Evolutionary conservation across 2,329 filamentous ascomycete species (phyloP), one percentile per base, ranked within the genome.

Genomic region (Colletotrichum costaricense): DNA sequence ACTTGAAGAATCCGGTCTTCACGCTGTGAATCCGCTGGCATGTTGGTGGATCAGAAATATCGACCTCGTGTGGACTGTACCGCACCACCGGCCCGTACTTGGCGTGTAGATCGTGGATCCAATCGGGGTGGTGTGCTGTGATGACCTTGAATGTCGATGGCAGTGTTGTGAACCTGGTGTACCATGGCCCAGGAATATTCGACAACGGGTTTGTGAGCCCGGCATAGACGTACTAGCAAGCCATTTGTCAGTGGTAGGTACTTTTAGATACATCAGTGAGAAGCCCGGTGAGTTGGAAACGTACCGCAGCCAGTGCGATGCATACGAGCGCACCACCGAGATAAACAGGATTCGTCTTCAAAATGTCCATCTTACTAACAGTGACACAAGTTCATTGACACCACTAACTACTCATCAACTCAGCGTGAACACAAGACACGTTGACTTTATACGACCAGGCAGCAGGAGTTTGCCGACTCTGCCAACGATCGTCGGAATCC

Each of bases 1-100:
- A 62, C 33, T 73, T 73, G 14, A 67, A 16, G 2, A 73, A 73
- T 5, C 56, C 62, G 0, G 60, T 69, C 38, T 72, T 67, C 5
- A 63, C 68, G 11, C 67, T 57, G 49, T 71, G 56, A 82, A 89
- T 55, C 82, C 65, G 69, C 46, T 77, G 78, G 52, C 77, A 66
- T 55, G 72, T 75, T 8, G 73, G 64, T 7, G 78, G 33, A 14
- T 79, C 75, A 12, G 76, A 69, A 2, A 80, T 55, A 66, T 73
- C 74, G 28, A 74, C 72, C 19, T 74, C 63, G 14, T 55, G 14
- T 11, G 72, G 72, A 22, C 49, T 58, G 5, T 68, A 63, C 19
- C 72, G 72, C 11, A 74, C 72, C 2, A 68, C 63, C 9, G 72
- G 69, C 12, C 72, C 72, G n/a, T 74, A 74, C 33, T 49, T 57